Base-by-base conservation (phyloP, 768 basidiomycete species). In the Trametes gibbosa region DNA sequence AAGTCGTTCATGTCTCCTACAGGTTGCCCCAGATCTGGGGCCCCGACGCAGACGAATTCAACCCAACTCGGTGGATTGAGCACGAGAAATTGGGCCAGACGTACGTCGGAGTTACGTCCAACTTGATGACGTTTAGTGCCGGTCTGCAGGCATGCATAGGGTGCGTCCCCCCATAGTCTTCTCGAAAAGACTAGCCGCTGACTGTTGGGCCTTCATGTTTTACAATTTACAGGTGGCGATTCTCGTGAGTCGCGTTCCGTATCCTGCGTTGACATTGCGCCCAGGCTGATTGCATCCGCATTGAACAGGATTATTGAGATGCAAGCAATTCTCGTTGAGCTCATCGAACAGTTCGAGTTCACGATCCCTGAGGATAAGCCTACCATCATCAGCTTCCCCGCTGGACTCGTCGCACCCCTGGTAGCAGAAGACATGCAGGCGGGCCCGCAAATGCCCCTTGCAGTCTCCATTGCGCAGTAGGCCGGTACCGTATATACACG, bases 271-370 rank as follows among this genome's bases (percentile, higher is more conserved):
- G 1, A n/a, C 7, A 8, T 17, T 21, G 43, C 21, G 43, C n/a
- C n/a, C n/a, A 2, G 13, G 8, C 43, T 45, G 43, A 45, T 19
- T 19, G 23, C 19, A 24, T 24, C n/a, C n/a, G 2, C 23, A 24
- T 17, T 5, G 1, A 3, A 16, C 32, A 72, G 62, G 48, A 63
- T 74, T 16, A 65, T 73, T 23, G 75, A 76, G 53, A 69, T 72
- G 65, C 74, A 75, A 52, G 68, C 69, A 3, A 65, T 76, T 40
- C 62, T 72, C 14, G 66, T 70, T 17, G 71, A 74, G 40, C 70
- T 76, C 25, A 57, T 76, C 23, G 72, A 73, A 58, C 70, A 71
- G 47, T 76, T 76, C 56, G 66, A 72, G 45, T 74, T 72, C 47
- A 45, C 66, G 25, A 65, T 74, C 29, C 73, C 75, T 0, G 60